Base-by-base conservation (phyloP, 2,329 filamentous ascomycete species). In the Fusarium tanahbumbuense region DNA sequence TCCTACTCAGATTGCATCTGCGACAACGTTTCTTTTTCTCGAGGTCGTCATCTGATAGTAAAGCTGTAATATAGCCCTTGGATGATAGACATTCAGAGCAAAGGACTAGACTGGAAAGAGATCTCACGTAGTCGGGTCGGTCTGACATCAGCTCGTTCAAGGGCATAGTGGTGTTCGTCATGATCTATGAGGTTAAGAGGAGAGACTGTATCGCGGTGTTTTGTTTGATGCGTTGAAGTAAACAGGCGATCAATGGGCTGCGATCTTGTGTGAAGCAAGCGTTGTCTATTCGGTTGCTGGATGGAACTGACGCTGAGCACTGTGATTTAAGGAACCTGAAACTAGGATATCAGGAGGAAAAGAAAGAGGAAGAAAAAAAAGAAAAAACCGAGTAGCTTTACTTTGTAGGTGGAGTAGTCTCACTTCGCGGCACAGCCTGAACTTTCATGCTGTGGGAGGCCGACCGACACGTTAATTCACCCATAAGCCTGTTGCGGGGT, bases 1-100 rank as follows among this genome's bases (percentile, higher is more conserved):
- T 22, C 56, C 8, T 34, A 54, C 56, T 34, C 2, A 44, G 18
- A 3, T 28, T 58, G 13, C 56, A 58, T 16, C n/a, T 44, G 22
- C 37, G 37, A n/a, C 56, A 58, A 0, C 56, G 47, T 34, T 49
- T 15, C 27, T 58, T 58, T 16, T 34, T 54, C 48, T 54, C 48
- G 1, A 58, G 37, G n/a, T 58, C 56, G 0, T 11, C n/a, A 4
- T 58, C 47, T 2, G 56, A 34, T 2, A 58, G 16, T 3, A 9
- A 37, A 27, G 11, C 4, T 44, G 22, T 58, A 0, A 54, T 4
- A n/a, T 34, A 58, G 4, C 56, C n/a, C 13, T 54, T 54, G 4
- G 11, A 44, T 5, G 48, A 52, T 0, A 54, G 4, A 15, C 8
- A 54, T 8, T 44, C 47, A 1, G 37, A 5, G 8, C 37, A n/a